A percentile compares a stretch with the other conserved stretches of the same genome.
phyloP scores from a whole-genome alignment of 2,329 filamentous ascomycete species.

The Cladobotryum mycophilum region DNA sequence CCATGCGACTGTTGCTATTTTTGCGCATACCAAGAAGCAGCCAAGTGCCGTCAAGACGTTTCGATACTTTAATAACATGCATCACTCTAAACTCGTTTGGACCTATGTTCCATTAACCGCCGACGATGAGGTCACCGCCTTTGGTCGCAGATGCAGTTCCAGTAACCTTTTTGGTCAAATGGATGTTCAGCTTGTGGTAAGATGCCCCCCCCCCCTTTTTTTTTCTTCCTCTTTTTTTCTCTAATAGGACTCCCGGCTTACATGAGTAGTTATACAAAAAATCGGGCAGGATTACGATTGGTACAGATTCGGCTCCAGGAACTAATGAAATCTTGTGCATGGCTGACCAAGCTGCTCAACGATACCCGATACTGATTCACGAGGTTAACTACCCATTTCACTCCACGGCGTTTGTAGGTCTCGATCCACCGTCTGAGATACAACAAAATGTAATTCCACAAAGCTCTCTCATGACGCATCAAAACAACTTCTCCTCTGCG shows the following conservation, averaged over 20 bases:
- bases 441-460: too few relatives aligned
- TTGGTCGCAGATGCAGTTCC: neutral
- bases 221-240: too few relatives aligned
- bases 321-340: neutral
- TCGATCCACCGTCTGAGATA: too few relatives aligned
- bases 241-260: neutral
- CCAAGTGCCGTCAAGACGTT: neutral
- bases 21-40: neutral
- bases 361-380: neutral
- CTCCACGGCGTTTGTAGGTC: too few relatives aligned
- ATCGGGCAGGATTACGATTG: neutral
- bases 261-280: neutral
- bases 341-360: neutral
- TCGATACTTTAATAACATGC: neutral
- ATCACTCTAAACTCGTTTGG: neutral
- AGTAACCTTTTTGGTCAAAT: neutral
- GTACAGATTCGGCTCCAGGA: neutral
- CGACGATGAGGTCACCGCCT: neutral
- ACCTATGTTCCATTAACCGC: constrained; percentile 1
- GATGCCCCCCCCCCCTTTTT: neutral
- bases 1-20: neutral
- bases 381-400: neutral
- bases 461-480: too few relatives aligned
- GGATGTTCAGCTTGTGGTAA: neutral
- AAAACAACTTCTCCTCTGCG: neutral